Base-by-base conservation (phyloP, 2,329 filamentous ascomycete genomes). In the Neospermospora avenae region DNA sequence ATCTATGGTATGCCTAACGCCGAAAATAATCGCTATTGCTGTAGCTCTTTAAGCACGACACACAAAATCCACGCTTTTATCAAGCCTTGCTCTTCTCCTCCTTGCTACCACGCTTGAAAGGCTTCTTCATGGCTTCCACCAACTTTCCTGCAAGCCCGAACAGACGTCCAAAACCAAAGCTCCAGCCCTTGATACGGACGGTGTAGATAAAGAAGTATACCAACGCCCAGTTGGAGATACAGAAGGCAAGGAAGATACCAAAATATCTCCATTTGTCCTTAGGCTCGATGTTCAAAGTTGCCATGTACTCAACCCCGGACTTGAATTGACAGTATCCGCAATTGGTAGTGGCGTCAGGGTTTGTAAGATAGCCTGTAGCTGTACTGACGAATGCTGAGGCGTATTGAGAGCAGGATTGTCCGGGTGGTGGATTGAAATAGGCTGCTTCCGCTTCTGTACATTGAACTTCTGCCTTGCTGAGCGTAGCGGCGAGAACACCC, bases 171-270 rank as follows among this genome's bases (percentile, higher is more conserved):
- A 91, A 78, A 0, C 88, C 89, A 73, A 91, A 91, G 22, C 75
- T 82, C 87, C 87, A 91, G 7, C 86, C 82, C 64, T 80, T 81
- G 57, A 91, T 83, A 18, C 89, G 80, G 6, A 90, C 86, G 2
- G 84, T 87, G 74, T 88, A 92, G 59, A 91, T 85, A 70, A 92
- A 91, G 74, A 91, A 90, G 72, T 89, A 90, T 0, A 91, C 87
- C 57, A 91, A 73, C 42, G 80, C 75, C 85, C 85, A 91, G 69
- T 91, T 91, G 54, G 83, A 86, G 14, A 88, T 75, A 55, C 83
- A 84, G 71, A 91, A 92, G 1, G 83, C 84, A 8, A 90, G 67
- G 76, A 91, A 90, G 62, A 91, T 86, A 7, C 87, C 89, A 67
- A 91, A 88, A 71, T 87, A 78, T 45, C 83, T 76, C 89, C 89